phyloP scores from a whole-genome alignment of 2,329 filamentous ascomycete genomes.

The Colletotrichum chrysophilum region DNA sequence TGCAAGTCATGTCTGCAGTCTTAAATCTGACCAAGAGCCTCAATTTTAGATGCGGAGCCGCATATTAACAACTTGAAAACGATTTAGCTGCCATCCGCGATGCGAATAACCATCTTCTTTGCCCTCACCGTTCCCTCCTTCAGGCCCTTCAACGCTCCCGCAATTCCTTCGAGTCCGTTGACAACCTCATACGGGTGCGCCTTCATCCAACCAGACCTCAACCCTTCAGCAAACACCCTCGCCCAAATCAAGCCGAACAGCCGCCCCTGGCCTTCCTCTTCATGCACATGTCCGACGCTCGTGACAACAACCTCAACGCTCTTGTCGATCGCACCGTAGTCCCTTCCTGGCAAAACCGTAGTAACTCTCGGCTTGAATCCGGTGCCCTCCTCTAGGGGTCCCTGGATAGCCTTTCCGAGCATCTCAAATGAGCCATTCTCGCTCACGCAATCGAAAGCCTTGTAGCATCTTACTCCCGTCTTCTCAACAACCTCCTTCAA shows the following conservation, averaged over 20 bases:
- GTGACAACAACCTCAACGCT: slow-evolving; percentile 17
- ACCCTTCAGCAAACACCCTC: slow-evolving; percentile 13
- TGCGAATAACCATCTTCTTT: slow-evolving; percentile 24
- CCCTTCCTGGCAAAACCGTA: slow-evolving; percentile 15
- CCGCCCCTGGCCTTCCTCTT: slow-evolving; percentile 13
- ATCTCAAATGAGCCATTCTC: slow-evolving; percentile 19
- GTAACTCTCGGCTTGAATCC: slow-evolving; percentile 20
- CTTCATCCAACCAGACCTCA: slow-evolving; percentile 23
- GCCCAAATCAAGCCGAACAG: slow-evolving; percentile 20
- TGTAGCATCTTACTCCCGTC: slow-evolving; percentile 4
- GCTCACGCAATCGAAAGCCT: slow-evolving; percentile 23
- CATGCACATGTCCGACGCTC: slow-evolving; percentile 13
- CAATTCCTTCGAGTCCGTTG: slow-evolving; percentile 14
- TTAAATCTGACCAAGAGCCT: not conserved
- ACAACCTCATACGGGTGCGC: slow-evolving; percentile 22
- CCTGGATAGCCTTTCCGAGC: slow-evolving; percentile 18
- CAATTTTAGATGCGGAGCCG: not conserved
- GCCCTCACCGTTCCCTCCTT: slow-evolving; percentile 18
- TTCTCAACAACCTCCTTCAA: slow-evolving; percentile 13
- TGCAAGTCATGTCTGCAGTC: not conserved
- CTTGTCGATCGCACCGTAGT: slow-evolving; percentile 2
- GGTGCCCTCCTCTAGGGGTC: slow-evolving; percentile 8
- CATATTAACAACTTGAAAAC: not conserved
- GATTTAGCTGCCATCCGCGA: slow-evolving; percentile 14
- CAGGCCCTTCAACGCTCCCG: slow-evolving; percentile 14